Evolutionary conservation across 805 yeast species (phyloP), one percentile per base, ranked within the genome.

Genomic region (Debaryomyces tyrocola): DNA sequence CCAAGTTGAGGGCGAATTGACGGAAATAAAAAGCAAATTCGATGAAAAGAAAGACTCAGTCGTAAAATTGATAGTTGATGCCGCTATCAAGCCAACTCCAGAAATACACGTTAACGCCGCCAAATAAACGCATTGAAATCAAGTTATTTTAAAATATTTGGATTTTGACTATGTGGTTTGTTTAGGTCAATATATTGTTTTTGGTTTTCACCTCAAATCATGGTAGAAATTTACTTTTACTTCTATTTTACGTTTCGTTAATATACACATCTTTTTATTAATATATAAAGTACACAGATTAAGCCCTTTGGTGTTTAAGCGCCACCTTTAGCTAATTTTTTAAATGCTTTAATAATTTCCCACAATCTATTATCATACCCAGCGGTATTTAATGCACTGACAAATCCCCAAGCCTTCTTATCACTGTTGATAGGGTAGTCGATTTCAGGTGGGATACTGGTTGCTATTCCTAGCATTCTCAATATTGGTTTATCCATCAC

Each of bases 361-460:
- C 96, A 87, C 35, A 76, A 52, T 43, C 92, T 81, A 43, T 68
- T 77, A 54, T 87, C 88, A 58, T 94, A 94, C 20, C 96, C 95
- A 20, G 91, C 92, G 35, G 79, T 77, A 59, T 90, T 91, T 64
- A 94, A 77, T 31, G 88, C 83, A 48, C 78, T 78, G 4, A 94
- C 94, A 69, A 94, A 87, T 15, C 75, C 76, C 97, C 98, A 92
- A 0, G 98, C 97, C 55, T 78, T 85, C 54, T 81, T 78, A 52
- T 84, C 87, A 55, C 85, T 84, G 28, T 79, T 76, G 52, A 94
- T 87, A 1, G 99, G 99, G 60, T 94, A 94, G 64, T 94, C 98
- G 41, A 94, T 70, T 1, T 92, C 90, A 33, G 82, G 80, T 2
- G 99, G 99, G 34, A 94, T 90, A 41, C 81, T 75, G 1, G 96